Evolutionary conservation across 331 rosid genomes (phyloP).

Genomic region (Quercus tomentella): DNA sequence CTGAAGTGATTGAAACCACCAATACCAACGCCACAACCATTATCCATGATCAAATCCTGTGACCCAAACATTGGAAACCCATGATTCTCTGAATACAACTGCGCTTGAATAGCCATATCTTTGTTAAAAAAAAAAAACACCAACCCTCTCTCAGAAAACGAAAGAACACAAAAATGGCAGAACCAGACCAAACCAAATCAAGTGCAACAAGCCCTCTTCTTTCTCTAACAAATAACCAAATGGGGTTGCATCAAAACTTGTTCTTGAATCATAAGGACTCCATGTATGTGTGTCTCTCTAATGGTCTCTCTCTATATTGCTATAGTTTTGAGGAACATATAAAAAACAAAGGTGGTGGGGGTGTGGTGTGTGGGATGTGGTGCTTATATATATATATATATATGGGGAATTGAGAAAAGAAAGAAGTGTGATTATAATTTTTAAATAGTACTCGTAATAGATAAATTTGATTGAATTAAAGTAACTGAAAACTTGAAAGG

Average conservation of each 20-base stretch:
- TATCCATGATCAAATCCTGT: slow-evolving; percentile 23
- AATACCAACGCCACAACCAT: slow-evolving; percentile 10
- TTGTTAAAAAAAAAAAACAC: neutral
- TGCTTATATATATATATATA: slow-evolving; percentile 3
- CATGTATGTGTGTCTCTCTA: neutral
- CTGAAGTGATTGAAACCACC: slow-evolving; percentile 23
- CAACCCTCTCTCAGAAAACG: neutral
- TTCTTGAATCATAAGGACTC: neutral
- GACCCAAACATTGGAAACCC: slow-evolving; percentile 36
- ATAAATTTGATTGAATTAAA: slow-evolving; percentile 21
- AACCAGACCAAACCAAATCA: neutral
- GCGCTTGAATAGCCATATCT: slow-evolving; percentile 72
- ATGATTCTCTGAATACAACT: slow-evolving; percentile 32
- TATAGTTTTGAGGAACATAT: neutral
- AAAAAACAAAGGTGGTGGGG: slow-evolving; percentile 18
- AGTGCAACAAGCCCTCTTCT: neutral
- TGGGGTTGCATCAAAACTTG: neutral
- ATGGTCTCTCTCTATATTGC: neutral
- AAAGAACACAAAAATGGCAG: neutral
- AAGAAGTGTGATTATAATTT: neutral
- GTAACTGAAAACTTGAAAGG: slow-evolving; percentile 23
- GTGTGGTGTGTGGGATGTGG: slow-evolving; percentile 3
- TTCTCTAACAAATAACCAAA: neutral
- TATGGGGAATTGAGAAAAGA: neutral
- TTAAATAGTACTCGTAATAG: neutral